A percentile compares a stretch with the other conserved stretches of the same genome.
Evolutionary conservation across 257 asterid species (phyloP).

Genomic region (Solanum ossicruentum): DNA sequence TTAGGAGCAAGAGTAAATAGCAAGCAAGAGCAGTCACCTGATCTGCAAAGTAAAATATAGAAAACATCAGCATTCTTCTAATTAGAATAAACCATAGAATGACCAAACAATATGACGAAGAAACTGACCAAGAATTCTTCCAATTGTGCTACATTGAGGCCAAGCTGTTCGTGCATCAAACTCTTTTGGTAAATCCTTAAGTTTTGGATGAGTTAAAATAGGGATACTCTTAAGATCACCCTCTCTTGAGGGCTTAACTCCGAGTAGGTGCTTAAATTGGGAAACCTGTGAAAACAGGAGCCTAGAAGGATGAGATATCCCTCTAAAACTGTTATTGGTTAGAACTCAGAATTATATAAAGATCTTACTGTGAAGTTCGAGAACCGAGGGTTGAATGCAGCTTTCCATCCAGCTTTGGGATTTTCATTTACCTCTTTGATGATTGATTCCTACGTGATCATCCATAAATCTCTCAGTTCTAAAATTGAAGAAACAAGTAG

Average conservation of each 20-base stretch:
- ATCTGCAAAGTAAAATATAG: constrained; percentile 31
- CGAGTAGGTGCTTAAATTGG: constrained; percentile 76
- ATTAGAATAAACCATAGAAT: neutral
- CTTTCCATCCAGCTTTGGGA: constrained; percentile 82
- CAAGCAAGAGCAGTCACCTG: constrained; percentile 42
- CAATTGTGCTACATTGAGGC: constrained; percentile 68
- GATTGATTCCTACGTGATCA: constrained; percentile 42
- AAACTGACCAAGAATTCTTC: constrained; percentile 69
- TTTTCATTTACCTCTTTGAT: constrained; percentile 50
- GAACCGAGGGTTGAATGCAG: constrained; percentile 66
- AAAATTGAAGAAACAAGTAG: neutral
- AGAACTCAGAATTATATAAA: neutral
- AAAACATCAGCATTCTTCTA: constrained; percentile 13
- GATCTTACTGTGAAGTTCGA: constrained; percentile 63
- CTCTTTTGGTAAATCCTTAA: constrained; percentile 35
- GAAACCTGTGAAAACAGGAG: constrained; percentile 29
- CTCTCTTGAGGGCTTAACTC: constrained; percentile 51
- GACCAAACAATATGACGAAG: neutral
- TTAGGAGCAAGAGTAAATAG: neutral
- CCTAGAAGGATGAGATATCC: neutral
- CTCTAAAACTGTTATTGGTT: neutral
- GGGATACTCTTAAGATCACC: constrained; percentile 34
- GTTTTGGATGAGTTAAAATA: constrained; percentile 32
- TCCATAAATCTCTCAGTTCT: neutral
- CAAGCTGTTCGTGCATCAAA: constrained; percentile 84